Conservation (phyloP, 805 yeast species). For the Cyberlindnera galapagoensis region DNA sequence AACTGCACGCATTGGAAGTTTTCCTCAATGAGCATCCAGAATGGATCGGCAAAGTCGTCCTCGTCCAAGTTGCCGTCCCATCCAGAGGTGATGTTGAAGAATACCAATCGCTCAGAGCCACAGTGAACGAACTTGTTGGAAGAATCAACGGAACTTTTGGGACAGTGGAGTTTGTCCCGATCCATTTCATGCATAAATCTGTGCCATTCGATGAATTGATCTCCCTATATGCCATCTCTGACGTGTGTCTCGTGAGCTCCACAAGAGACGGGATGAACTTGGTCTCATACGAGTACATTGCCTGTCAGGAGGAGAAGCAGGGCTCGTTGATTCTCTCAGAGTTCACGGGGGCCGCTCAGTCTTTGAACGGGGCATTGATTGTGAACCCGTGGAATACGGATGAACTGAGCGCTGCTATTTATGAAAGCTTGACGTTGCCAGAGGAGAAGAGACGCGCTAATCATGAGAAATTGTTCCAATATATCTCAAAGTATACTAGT, state of each 20-base stretch:
- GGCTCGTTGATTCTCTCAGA: conserved; percentile 89
- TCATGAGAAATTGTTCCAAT: conserved; percentile 77
- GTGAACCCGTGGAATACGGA: conserved; percentile 99
- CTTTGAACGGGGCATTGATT: conserved; percentile 85
- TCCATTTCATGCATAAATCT: conserved; percentile 91
- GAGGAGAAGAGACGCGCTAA: conserved; percentile 73
- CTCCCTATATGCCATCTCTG: conserved; percentile 77
- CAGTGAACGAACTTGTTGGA: conserved; percentile 94
- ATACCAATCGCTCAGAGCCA: conserved; percentile 87
- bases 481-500: conserved; percentile 89
- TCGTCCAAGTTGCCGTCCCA: conserved; percentile 97
- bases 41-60: conserved; percentile 95
- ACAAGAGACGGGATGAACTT: conserved; percentile 99
- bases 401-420: conserved; percentile 78
- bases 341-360: conserved; percentile 99
- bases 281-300: conserved; percentile 93
- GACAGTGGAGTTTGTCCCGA: conserved; percentile 95
- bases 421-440: conserved; percentile 81
- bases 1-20: conserved; percentile 91
- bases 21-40: conserved; percentile 91
- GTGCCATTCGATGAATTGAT: conserved; percentile 88
- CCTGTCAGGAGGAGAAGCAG: conserved; percentile 81
- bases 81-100: conserved; percentile 98
- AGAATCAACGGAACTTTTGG: conserved; percentile 95
- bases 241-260: conserved; percentile 86